Evolutionary conservation across 2,329 filamentous ascomycete species (phyloP).

Genomic region (Exserohilum rostratum): DNA sequence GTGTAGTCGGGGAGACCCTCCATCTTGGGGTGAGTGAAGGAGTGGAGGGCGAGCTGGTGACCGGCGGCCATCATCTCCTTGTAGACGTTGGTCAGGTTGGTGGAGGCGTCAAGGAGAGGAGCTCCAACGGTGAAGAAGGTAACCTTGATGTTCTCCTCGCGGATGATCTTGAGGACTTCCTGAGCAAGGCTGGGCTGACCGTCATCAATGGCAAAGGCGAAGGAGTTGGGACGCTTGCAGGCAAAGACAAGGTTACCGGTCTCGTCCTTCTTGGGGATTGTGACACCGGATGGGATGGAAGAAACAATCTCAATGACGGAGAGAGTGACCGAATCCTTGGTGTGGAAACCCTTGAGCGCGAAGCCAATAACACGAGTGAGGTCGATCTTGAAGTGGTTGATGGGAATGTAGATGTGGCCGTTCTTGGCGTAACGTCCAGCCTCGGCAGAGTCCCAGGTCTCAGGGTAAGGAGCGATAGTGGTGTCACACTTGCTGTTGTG

Average conservation of each 20-base stretch:
- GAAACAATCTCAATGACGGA: constrained; percentile 66
- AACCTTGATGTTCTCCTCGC: constrained; percentile 66
- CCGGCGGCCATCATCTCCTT: constrained; percentile 65
- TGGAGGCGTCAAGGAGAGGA: constrained; percentile 63
- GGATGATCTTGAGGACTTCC: constrained; percentile 66
- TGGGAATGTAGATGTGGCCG: constrained; percentile 68
- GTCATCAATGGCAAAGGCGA: constrained; percentile 76
- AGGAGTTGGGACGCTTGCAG: constrained; percentile 71
- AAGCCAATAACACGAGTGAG: constrained; percentile 63
- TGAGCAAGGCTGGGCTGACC: constrained; percentile 65
- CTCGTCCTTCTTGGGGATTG: constrained; percentile 64
- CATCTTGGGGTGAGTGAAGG: constrained; percentile 72
- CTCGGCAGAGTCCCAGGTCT: constrained; percentile 71
- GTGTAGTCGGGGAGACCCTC: constrained; percentile 61
- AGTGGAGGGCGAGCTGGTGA: constrained; percentile 73
- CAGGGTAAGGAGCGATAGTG: constrained; percentile 64
- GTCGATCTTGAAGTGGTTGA: constrained; percentile 70
- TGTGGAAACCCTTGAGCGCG: constrained; percentile 69
- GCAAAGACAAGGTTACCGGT: constrained; percentile 66
- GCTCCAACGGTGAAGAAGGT: constrained; percentile 75
- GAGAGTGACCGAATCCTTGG: constrained; percentile 56
- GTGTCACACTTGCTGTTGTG: constrained; percentile 67
- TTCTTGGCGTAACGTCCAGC: constrained; percentile 63
- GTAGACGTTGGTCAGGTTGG: constrained; percentile 69
- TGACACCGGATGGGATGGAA: constrained; percentile 58